Evolutionary conservation across 1,139 yeast species (phyloP), one percentile per base, ranked within the genome.

Genomic region (Blastobotrys indianensis): DNA sequence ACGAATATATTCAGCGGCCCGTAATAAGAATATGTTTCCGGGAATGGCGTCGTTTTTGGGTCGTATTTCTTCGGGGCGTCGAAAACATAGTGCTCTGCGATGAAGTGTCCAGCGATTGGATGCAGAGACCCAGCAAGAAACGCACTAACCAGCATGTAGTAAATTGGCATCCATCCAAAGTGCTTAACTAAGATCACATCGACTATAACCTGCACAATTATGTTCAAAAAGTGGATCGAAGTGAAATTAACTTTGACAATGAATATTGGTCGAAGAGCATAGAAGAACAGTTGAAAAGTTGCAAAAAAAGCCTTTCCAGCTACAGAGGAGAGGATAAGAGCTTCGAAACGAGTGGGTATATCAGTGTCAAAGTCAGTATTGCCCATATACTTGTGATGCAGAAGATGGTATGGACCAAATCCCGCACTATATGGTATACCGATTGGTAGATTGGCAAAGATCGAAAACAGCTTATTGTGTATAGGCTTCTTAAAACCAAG

Each of bases 51-150:
- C 36, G 54, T 46, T 28, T 49, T 41, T 32, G 53, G 56, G 45
- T 64, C 61, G 53, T 70, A 71, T 29, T 55, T 50, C 63, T 73
- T 49, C 47, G 81, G 75, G 2, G 69, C 85, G 73, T 52, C 80
- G 61, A 88, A 70, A 12, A 87, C 82, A 61, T 88, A 88, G 63
- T 88, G 97, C 63, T 88, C 97, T 6, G 96, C 94, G 54, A 88
- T 86, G 65, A 88, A 88, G 67, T 88, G 97, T 13, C 96, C 97
- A 1, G 97, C 95, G 55, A 88, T 82, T 30, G 97, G 97, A 60
- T 88, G 97, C 61, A 86, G 72, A 0, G 95, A 85, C 1, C 97
- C 97, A 0, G 96, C 95, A 47, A 88, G 69, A 62, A 88, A 85
- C 0, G 94, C 82, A 42, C 92, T 82, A 66, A 83, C 70, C 37